phyloP scores from a whole-genome alignment of 495 filamentous ascomycete genomes.

The Penicillium pulvis region DNA sequence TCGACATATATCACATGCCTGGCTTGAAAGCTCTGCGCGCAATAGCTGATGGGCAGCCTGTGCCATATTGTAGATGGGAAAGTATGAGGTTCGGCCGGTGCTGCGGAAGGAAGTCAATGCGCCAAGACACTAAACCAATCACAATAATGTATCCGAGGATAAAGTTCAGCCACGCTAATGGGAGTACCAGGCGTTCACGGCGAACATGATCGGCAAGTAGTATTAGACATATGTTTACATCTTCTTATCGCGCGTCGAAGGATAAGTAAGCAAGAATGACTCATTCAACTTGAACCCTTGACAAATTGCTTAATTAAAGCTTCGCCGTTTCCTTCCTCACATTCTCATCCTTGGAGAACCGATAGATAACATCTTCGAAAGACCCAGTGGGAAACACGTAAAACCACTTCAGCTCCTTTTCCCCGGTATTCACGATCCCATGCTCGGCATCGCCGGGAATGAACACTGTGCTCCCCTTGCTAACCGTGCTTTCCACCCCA shows the following conservation, averaged over 20 bases:
- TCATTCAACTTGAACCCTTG: background rate
- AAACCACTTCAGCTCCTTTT: conserved; percentile 31
- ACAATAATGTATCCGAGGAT: too few relatives aligned
- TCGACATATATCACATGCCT: conserved; percentile 23
- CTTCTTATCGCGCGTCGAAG: too few relatives aligned
- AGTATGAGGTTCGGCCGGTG: too few relatives aligned
- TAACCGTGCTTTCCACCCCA: conserved; percentile 21
- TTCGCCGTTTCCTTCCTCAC: conserved; percentile 5
- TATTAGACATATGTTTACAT: too few relatives aligned
- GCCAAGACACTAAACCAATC: too few relatives aligned
- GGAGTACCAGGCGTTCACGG: too few relatives aligned
- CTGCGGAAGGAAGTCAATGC: too few relatives aligned
- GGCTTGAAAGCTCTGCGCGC: conserved; percentile 7
- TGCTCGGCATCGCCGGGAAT: conserved; percentile 41
- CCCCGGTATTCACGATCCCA: conserved; percentile 32
- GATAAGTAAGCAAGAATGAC: too few relatives aligned
- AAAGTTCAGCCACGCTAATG: too few relatives aligned
- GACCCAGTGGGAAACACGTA: conserved; percentile 38
- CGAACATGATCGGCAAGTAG: too few relatives aligned
- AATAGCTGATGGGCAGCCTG: too few relatives aligned
- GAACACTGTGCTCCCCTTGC: conserved; percentile 32
- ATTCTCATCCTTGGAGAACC: conserved; percentile 17
- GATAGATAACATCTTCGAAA: conserved; percentile 41
- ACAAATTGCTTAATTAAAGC: background rate
- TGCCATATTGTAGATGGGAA: too few relatives aligned